Evolutionary conservation across 2,329 filamentous ascomycete species (phyloP).

Genomic region (Hymenoscyphus scutula): DNA sequence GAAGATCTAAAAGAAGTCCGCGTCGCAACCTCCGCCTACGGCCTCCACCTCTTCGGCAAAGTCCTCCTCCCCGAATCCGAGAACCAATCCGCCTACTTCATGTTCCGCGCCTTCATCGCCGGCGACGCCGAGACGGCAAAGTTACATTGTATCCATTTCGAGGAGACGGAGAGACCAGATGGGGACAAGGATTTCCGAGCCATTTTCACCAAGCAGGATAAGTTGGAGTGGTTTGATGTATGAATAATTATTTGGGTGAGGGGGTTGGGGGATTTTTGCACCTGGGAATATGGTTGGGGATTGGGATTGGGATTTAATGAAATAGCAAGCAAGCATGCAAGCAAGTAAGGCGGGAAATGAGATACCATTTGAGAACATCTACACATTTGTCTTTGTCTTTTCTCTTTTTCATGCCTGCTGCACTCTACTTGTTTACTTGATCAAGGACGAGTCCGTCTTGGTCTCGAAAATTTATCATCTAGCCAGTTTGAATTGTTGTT

Average conservation of each 20-base stretch:
- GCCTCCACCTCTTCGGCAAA: constrained; percentile 49
- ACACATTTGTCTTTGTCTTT: background rate
- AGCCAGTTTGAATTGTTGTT: too few relatives aligned
- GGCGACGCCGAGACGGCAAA: constrained; percentile 41
- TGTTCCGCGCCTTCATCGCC: constrained; percentile 48
- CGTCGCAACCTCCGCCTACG: constrained; percentile 47
- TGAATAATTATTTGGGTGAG: constrained; percentile 16
- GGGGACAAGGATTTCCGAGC: constrained; percentile 46
- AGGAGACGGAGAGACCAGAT: constrained; percentile 43
- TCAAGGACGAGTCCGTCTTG: too few relatives aligned
- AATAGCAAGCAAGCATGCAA: too few relatives aligned
- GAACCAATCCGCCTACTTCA: constrained; percentile 41
- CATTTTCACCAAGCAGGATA: constrained; percentile 47
- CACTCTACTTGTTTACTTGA: too few relatives aligned
- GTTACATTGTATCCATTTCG: constrained; percentile 46
- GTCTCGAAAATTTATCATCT: too few relatives aligned
- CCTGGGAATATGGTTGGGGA: background rate
- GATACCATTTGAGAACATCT: background rate
- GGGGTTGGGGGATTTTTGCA: background rate
- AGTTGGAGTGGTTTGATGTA: constrained; percentile 54
- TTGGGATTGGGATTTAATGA: background rate
- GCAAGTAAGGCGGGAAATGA: too few relatives aligned
- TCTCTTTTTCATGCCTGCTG: background rate
- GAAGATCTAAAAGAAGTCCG: constrained; percentile 46
- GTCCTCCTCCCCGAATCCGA: constrained; percentile 43